Conservation (phyloP, 257 asterid species). For the Nicotiana attenuata region DNA sequence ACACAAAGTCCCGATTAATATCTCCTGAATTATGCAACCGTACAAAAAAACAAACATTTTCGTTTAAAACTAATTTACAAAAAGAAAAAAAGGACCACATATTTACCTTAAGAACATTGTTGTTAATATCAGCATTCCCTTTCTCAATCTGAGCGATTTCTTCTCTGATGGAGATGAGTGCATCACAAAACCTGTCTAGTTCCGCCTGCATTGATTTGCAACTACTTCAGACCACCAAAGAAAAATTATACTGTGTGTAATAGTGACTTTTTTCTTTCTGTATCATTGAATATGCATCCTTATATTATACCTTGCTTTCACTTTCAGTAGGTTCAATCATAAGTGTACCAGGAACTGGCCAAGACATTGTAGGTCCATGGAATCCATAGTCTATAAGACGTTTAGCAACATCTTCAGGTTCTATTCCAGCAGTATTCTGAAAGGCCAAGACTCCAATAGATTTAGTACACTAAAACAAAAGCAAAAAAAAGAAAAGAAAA, state of each 20-base stretch:
- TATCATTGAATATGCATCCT: background rate
- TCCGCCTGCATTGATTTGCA: slow-evolving; percentile 56
- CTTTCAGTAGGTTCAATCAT: slow-evolving; percentile 98
- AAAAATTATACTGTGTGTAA: background rate
- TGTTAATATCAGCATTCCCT: slow-evolving; percentile 70
- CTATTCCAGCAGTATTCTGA: slow-evolving; percentile 90
- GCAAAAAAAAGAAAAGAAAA: background rate
- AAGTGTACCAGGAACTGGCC: slow-evolving; percentile 99
- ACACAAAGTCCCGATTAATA: slow-evolving; percentile 14
- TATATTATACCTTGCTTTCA: slow-evolving; percentile 84
- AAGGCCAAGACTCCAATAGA: slow-evolving; percentile 15
- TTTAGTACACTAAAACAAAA: background rate
- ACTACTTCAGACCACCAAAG: background rate
- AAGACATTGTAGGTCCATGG: slow-evolving; percentile 97
- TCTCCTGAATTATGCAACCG: slow-evolving; percentile 1
- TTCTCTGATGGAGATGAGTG: slow-evolving; percentile 91
- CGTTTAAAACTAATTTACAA: background rate
- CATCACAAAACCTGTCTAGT: slow-evolving; percentile 87
- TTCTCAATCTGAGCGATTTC: slow-evolving; percentile 82
- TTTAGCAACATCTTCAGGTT: slow-evolving; percentile 96
- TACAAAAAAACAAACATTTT: background rate
- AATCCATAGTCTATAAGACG: slow-evolving; percentile 99
- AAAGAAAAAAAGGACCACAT: background rate
- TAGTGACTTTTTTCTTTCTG: background rate
- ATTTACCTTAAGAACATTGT: slow-evolving; percentile 90